Percentiles rank a stretch among this genome's conserved stretches.
These are phyloP conservation scores for Petunia hybrid DNA, from an alignment of 305 asterid species.

Conservation along the genomic window DNA sequence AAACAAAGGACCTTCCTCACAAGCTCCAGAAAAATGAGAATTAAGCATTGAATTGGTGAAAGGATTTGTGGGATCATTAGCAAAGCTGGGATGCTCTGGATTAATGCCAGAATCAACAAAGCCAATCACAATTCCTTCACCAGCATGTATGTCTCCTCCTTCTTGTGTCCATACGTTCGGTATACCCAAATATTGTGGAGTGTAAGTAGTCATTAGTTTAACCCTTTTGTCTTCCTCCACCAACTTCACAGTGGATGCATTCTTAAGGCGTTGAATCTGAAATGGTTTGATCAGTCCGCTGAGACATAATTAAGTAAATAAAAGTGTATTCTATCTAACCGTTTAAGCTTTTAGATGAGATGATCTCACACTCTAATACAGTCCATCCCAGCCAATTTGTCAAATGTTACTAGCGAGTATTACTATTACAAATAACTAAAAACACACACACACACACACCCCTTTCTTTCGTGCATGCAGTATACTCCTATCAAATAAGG, in stretches of 20 bases:
- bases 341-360: too few relatives aligned
- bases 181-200: constrained; percentile 67
- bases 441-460: too few relatives aligned
- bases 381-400: too few relatives aligned
- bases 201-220: constrained; percentile 76
- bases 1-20: constrained; percentile 77
- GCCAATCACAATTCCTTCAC: constrained; percentile 91
- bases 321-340: too few relatives aligned
- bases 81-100: constrained; percentile 79
- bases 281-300: neutral
- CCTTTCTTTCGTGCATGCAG: too few relatives aligned
- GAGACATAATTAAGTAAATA: too few relatives aligned
- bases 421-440: too few relatives aligned
- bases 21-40: constrained; percentile 65
- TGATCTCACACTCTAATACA: too few relatives aligned
- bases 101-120: constrained; percentile 85
- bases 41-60: constrained; percentile 32
- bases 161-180: constrained; percentile 68
- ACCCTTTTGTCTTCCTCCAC: constrained; percentile 76
- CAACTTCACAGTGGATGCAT: constrained; percentile 59
- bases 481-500: neutral
- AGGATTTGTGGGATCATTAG: constrained; percentile 53
- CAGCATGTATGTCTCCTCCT: constrained; percentile 70
- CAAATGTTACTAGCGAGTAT: too few relatives aligned
- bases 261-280: constrained; percentile 60